Evolutionary conservation across 2,329 filamentous ascomycete genomes (phyloP).

Genomic region (Nigrograna mackinnonii): DNA sequence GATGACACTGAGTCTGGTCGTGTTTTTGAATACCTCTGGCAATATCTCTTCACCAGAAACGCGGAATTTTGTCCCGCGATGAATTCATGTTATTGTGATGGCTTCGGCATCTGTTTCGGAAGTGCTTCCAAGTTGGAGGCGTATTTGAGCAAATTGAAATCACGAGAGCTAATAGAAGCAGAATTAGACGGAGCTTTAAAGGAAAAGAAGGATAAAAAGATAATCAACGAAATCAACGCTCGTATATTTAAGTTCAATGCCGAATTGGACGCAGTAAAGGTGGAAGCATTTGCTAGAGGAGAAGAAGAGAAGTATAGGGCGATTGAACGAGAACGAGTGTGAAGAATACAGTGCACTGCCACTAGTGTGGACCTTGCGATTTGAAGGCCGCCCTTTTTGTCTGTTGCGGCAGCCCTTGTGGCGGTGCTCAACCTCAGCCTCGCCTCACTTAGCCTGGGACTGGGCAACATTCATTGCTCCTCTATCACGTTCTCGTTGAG

Average conservation of each 20-base stretch:
- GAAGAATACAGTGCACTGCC: too few species aligned
- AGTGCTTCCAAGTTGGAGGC: constrained; percentile 18
- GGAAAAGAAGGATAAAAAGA: constrained; percentile 4
- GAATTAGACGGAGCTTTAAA: constrained; percentile 8
- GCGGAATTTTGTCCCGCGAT: constrained; percentile 30
- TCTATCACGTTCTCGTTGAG: too few species aligned
- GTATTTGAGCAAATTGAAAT: constrained; percentile 11
- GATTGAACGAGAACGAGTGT: constrained; percentile 9
- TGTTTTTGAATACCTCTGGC: constrained; percentile 60
- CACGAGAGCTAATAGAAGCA: constrained; percentile 6
- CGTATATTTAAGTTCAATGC: constrained; percentile 3
- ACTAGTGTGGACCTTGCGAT: too few species aligned
- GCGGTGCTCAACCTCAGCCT: too few species aligned
- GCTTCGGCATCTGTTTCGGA: constrained; percentile 64
- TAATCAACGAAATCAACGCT: constrained; percentile 7
- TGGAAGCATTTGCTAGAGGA: constrained; percentile 13
- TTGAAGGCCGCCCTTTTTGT: too few species aligned
- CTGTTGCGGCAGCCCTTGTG: too few species aligned
- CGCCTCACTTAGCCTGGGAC: too few species aligned
- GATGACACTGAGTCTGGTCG: constrained; percentile 51
- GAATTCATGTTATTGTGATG: constrained; percentile 58
- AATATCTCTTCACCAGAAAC: constrained; percentile 36
- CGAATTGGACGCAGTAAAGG: constrained; percentile 9
- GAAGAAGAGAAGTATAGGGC: constrained; percentile 13
- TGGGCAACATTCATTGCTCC: too few species aligned